A percentile compares a stretch with the other conserved stretches of the same genome.
phyloP scores from a whole-genome alignment of 2,329 filamentous ascomycete genomes.

The Cryphonectria japonica region DNA sequence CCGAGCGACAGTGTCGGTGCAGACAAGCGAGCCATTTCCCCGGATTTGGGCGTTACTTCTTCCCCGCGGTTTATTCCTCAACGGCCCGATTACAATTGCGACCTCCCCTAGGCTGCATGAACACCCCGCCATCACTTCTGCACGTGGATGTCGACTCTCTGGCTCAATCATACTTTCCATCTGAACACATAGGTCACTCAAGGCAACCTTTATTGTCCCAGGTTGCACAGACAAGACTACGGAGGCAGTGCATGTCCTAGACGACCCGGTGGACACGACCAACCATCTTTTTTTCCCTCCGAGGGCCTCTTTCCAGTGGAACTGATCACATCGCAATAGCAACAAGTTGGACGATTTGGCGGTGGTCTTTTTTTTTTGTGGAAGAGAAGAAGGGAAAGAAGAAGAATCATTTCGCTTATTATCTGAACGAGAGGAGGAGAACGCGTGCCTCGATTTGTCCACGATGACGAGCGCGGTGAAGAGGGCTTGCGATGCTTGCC shows the following conservation, averaged over 20 bases:
- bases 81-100: conserved; percentile 28
- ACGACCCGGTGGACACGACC: background rate
- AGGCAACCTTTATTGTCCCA: background rate
- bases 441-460: conserved; percentile 1
- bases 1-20: conserved; percentile 11
- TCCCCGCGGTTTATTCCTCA: conserved; percentile 29
- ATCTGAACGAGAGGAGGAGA: background rate
- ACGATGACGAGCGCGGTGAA: conserved; percentile 58
- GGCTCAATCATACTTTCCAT: background rate
- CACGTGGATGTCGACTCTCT: conserved; percentile 10
- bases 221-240: background rate
- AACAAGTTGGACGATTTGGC: background rate
- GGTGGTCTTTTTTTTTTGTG: background rate
- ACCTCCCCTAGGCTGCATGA: conserved; percentile 22
- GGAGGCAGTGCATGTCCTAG: background rate
- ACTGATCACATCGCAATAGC: background rate
- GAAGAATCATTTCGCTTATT: background rate
- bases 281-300: background rate
- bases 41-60: conserved; percentile 24
- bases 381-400: background rate
- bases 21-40: conserved; percentile 24
- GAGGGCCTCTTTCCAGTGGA: background rate
- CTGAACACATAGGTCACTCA: conserved; percentile 1
- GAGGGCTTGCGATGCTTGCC: conserved; percentile 73
- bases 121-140: conserved; percentile 20